Percentiles rank a stretch among this genome's conserved stretches.
Conservation (phyloP, 495 filamentous ascomycete species). For the Sphaerosporella brunnea region DNA sequence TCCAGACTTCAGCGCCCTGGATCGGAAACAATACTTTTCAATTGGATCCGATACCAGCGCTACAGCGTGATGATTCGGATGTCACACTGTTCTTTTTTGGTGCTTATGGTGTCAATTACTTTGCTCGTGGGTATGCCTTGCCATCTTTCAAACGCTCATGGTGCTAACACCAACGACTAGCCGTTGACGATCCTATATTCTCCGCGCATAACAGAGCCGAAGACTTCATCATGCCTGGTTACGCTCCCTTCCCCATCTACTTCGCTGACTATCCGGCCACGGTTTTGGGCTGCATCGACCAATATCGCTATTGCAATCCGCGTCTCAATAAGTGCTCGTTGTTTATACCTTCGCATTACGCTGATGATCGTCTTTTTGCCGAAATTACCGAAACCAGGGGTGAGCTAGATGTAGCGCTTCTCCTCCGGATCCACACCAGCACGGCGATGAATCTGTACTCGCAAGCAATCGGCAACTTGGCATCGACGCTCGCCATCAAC, state of each 20-base stretch:
- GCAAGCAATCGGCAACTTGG: neutral
- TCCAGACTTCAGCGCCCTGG: conserved; percentile 2
- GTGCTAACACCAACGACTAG: neutral
- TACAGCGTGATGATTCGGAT: neutral
- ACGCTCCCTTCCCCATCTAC: conserved; percentile 1
- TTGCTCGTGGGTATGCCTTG: neutral
- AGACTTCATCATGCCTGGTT: neutral
- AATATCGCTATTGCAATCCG: conserved; percentile 1
- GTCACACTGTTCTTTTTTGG: neutral
- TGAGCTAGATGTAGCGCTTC: neutral
- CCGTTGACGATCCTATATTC: conserved; percentile 2
- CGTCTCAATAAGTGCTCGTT: neutral
- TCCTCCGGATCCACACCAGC: neutral
- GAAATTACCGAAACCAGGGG: neutral
- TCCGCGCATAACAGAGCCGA: neutral
- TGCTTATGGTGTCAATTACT: neutral
- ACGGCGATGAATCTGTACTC: conserved; percentile 1
- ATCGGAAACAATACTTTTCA: neutral
- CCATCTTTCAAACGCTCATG: neutral
- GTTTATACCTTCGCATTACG: neutral
- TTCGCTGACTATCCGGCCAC: neutral
- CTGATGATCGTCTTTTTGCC: neutral
- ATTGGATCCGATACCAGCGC: neutral
- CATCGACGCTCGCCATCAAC: neutral
- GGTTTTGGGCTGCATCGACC: conserved; percentile 3